A percentile compares a stretch with the other conserved stretches of the same genome.
These are phyloP conservation scores for Vinca minor DNA, from an alignment of 257 asterid species.

Conservation along the genomic window DNA sequence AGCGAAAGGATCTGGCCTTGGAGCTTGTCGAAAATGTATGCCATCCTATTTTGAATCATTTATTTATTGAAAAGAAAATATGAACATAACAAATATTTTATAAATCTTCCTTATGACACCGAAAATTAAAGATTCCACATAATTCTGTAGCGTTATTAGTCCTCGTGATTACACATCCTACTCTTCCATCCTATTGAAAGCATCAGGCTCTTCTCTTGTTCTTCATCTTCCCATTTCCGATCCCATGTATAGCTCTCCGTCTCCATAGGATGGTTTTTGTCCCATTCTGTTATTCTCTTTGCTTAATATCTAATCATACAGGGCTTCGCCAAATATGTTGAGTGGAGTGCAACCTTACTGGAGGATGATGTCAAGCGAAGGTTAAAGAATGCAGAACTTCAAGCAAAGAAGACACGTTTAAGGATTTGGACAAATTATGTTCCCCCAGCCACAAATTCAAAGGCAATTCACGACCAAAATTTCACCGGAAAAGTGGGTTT, in stretches of 20 bases:
- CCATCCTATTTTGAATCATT: not conserved
- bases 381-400: slow-evolving; percentile 82
- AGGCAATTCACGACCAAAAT: slow-evolving; percentile 93
- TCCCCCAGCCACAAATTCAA: slow-evolving; percentile 77
- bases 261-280: not conserved
- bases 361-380: slow-evolving; percentile 67
- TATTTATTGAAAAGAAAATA: not conserved
- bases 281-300: not conserved
- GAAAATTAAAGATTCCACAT: not conserved
- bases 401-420: slow-evolving; percentile 69
- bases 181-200: too few relatives aligned
- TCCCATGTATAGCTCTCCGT: not conserved
- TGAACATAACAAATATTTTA: not conserved
- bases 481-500: slow-evolving; percentile 74
- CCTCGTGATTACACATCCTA: too few relatives aligned
- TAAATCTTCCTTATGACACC: not conserved
- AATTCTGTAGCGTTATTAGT: not conserved
- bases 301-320: slow-evolving; percentile 12
- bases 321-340: slow-evolving; percentile 88
- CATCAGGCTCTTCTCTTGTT: not conserved
- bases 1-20: slow-evolving; percentile 76
- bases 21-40: slow-evolving; percentile 89
- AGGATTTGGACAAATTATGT: slow-evolving; percentile 82
- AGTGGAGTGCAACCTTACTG: slow-evolving; percentile 80
- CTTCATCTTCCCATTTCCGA: not conserved